Evolutionary conservation across 2,329 filamentous ascomycete species (phyloP), one percentile per base, ranked within the genome.

Genomic region (Ophiostoma fasciatum): DNA sequence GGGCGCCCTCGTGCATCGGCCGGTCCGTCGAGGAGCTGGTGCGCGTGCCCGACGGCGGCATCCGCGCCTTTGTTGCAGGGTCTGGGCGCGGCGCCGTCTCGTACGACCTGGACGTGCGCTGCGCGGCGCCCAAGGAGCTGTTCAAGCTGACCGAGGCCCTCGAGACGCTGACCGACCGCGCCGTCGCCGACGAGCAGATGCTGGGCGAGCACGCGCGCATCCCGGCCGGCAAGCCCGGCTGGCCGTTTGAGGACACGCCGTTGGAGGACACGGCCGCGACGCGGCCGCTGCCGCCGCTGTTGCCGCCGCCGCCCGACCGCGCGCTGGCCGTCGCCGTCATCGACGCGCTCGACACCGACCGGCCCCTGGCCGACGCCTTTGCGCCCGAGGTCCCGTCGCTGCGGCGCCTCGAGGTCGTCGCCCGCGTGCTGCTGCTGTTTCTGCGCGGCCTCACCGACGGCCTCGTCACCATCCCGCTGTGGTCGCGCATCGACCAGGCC

Each of bases 11-110:
- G 0, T 82, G 77, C 47, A 82, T 96, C 33, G 83, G 82, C 0
- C 75, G 83, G 26, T 87, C 82, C 0, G 68, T 98, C n/a, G 79
- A 87, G 41, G 87, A 93, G 49, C 67, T 98, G 8, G 83, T 92
- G 33, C 74, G 78, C 14, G 74, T 94, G 5, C 87, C 90, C 0
- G 87, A 70, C 10, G 84, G 87, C 5, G 79, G 90, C 5, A 81
- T 81, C 39, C 63, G 84, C 15, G 59, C 53, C 7, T 66, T 76
- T 27, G 44, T 61, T 26, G 50, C 51, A 3, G 7, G 20, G 21
- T 15, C 20, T 11, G 15, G 8, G 9, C 5, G 15, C 1, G 65
- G 64, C 3, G 60, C 63, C 43, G 78, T 70, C 40, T 64, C 61
- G 31, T 70, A 65, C 48, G 66, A 62, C 49, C 65, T 58, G 27